Evolutionary conservation across 225 moss, liverwort and hornwort species (phyloP), one percentile per base, ranked within the genome.

Genomic region (Thuidium tamariscinum): DNA sequence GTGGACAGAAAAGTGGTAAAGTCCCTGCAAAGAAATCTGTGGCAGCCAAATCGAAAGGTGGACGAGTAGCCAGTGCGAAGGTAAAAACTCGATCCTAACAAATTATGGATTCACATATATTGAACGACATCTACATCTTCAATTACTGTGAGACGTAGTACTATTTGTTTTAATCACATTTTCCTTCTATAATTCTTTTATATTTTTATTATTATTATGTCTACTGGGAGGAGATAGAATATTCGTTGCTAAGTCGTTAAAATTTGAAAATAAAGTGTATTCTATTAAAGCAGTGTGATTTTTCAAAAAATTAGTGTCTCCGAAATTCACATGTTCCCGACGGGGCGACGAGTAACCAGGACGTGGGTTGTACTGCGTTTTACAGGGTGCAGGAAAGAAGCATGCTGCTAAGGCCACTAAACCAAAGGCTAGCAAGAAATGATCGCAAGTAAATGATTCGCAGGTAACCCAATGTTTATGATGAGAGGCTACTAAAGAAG

Each of bases 41-140:
- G 76, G 87, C 89, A 64, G 83, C 83, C 70, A 97, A 95, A 92
- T 86, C 86, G 44, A 97, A 95, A 90, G 91, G 75, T 51, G 92
- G 94, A 82, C 85, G 87, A 77, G 93, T 90, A 89, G 91, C 87
- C 37, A 87, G 74, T 83, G 92, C 91, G 3, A 97, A 95, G 96
- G 97, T 97, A 90, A 90, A 69, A 71, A 78, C 79, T 67, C 34
- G 30, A 88, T 62, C 73, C 30, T 41, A 26, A 62, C 30, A 21
- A 34, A 68, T 5, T 69, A 30, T 41, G 67, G 60, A 69, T 60
- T 57, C 51, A 36, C 60, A 37, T 60, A 37, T 16, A 64, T 49
- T 80, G 51, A 63, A 19, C 27, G 80, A 46, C 63, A 41, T 25
- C 41, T 69, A 32, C 69, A 42, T 55, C 30, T 23, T 51, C 63